These are phyloP conservation scores for Neofusicoccum parvum DNA, from an alignment of 2,329 filamentous ascomycete species.

Conservation along the genomic window DNA sequence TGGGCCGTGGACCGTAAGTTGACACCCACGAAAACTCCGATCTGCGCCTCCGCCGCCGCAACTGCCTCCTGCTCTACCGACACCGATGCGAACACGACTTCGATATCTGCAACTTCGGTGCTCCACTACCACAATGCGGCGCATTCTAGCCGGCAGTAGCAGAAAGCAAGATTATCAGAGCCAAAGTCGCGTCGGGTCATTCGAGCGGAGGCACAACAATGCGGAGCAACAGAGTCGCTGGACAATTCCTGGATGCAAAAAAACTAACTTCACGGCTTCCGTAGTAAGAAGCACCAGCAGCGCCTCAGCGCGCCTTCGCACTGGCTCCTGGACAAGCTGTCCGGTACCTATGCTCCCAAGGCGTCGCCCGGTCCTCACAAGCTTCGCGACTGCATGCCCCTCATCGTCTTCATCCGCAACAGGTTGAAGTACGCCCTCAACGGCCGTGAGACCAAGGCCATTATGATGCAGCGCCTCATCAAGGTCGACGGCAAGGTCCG, in stretches of 20 bases:
- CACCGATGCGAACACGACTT: not conserved
- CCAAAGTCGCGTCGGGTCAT: not conserved
- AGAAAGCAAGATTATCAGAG: not conserved
- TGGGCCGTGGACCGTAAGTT: slow-evolving; percentile 67
- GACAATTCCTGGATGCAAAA: not conserved
- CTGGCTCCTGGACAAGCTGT: slow-evolving; percentile 99
- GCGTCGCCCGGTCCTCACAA: slow-evolving; percentile 92
- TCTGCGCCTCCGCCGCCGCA: not conserved
- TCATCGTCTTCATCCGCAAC: slow-evolving; percentile 96
- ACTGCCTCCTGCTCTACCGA: slow-evolving; percentile 4
- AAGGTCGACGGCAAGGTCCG: slow-evolving; percentile 99
- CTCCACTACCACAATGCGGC: too few relatives aligned
- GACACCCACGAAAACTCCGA: not conserved
- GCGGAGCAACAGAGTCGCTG: not conserved
- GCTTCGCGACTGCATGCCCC: slow-evolving; percentile 96
- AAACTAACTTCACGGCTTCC: slow-evolving; percentile 21
- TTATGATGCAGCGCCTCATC: slow-evolving; percentile 99
- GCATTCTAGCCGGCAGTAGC: not conserved
- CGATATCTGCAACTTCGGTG: not conserved
- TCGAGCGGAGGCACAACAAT: slow-evolving; percentile 1
- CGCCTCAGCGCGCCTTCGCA: slow-evolving; percentile 97
- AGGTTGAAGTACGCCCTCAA: slow-evolving; percentile 99
- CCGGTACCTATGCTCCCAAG: slow-evolving; percentile 72
- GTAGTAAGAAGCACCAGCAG: slow-evolving; percentile 99
- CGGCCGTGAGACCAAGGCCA: slow-evolving; percentile 93